Evolutionary conservation across 768 basidiomycete genomes (phyloP), one percentile per base, ranked within the genome.

Genomic region (Phylloporus sp.): DNA sequence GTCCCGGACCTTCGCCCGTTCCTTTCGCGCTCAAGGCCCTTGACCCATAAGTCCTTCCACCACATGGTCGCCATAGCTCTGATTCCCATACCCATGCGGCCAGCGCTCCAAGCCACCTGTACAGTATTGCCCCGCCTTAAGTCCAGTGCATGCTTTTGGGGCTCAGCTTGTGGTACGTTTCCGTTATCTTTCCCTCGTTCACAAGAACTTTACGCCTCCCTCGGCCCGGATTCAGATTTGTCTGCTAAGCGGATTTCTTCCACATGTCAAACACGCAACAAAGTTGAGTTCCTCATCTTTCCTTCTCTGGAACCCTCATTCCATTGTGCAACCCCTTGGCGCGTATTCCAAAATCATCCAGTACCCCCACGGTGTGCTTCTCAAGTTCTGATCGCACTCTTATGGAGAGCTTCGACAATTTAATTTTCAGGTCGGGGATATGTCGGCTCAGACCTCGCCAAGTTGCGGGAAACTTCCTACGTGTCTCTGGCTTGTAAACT

Each of bases 351-450:
- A 26, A 29, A 14, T 35, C 15, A 8, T 11, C 42, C 29, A 22
- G 42, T 42, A 29, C 29, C 47, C 47, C 46, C 60, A 52, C 56
- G 52, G 29, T 26, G 9, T 33, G 45, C 53, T 60, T 62, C 48
- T 49, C 23, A 29, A 31, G 36, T 29, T 28, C 53, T 50, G 26
- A 18, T 9, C 31, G 14, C 33, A 42, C 41, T 39, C 42, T 39
- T 46, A 40, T 48, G 52, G 34, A 27, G 32, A 48, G 24, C 48
- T 49, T 55, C 41, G n/a, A 27, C 42, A 21, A 36, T n/a, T 62
- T 47, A 46, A 50, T 48, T 28, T 42, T 44, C 43, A 39, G 11
- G 37, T 52, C 24, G 27, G 45, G 42, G 37, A 17, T 35, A 44
- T 6, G 28, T 27, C 41, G n/a, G 32, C 38, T 22, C 27, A 26